phyloP scores from a whole-genome alignment of 148 eudicot genomes.

The Fagopyrum esculentum region DNA sequence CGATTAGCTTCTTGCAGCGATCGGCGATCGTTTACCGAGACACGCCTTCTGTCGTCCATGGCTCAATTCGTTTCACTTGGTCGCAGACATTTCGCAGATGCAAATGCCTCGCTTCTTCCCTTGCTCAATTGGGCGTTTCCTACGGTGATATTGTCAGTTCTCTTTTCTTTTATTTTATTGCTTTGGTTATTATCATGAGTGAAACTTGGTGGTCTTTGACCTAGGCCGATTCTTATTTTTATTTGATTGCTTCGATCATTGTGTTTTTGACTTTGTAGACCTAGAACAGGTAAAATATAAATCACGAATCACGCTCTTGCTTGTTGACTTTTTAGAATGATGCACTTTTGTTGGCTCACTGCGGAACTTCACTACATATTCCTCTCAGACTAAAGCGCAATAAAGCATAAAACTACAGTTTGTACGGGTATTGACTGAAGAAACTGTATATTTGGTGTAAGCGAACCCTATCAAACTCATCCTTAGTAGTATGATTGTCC shows the following conservation, averaged over 20 bases:
- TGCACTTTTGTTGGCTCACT: neutral
- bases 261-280: neutral
- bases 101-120: constrained; percentile 35
- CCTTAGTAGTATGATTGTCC: neutral
- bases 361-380: neutral
- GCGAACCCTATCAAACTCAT: neutral
- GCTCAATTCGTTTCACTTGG: constrained; percentile 32
- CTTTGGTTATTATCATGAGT: neutral
- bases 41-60: constrained; percentile 27
- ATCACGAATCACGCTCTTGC: neutral
- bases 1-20: constrained; percentile 38
- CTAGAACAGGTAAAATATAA: neutral
- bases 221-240: neutral
- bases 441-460: neutral
- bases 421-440: neutral
- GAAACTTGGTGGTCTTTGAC: neutral
- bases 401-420: neutral
- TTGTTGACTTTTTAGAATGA: neutral
- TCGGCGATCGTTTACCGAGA: constrained; percentile 35
- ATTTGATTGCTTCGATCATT: neutral
- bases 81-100: constrained; percentile 33
- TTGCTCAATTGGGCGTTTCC: constrained; percentile 22
- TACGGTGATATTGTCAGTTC: constrained; percentile 34
- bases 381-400: no score
- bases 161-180: neutral